phyloP scores from a whole-genome alignment of 164 flowering plant genomes.

The Kingdonia uniflora region DNA sequence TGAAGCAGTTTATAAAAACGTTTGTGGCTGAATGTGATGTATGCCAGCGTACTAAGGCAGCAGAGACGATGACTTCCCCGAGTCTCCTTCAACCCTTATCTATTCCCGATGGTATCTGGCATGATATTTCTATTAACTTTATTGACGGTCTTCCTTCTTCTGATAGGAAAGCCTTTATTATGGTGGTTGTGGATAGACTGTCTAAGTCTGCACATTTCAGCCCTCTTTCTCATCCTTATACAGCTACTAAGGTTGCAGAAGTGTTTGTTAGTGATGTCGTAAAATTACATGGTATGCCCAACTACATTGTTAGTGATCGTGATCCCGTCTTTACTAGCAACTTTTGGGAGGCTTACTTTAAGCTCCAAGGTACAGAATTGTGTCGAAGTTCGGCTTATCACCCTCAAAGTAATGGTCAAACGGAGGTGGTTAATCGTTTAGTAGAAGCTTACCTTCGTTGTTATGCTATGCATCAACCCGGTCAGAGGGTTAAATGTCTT shows the following conservation, averaged over 20 bases:
- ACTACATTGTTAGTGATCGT: constrained; percentile 1
- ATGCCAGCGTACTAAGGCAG: background rate
- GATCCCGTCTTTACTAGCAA: background rate
- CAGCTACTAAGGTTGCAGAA: background rate
- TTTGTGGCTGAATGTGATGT: background rate
- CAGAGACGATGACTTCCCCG: background rate
- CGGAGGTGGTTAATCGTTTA: background rate
- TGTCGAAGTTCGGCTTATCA: background rate
- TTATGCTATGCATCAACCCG: background rate
- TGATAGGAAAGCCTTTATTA: background rate
- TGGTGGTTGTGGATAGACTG: constrained; percentile 1
- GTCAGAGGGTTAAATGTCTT: too few relatives aligned
- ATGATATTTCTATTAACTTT: constrained; percentile 6
- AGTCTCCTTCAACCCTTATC: constrained; percentile 7
- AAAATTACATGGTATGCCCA: background rate
- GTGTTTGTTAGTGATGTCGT: background rate
- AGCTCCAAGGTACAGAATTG: background rate
- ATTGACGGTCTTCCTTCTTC: constrained; percentile 4
- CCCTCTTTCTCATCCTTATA: background rate
- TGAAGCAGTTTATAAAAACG: background rate
- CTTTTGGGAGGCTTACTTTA: background rate
- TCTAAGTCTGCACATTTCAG: constrained; percentile 1
- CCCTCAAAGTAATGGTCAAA: constrained; percentile 4
- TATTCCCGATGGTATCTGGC: constrained; percentile 5
- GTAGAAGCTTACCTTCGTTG: background rate